Conservation (phyloP, 805 yeast genomes). For the Candida nanaspora region DNA sequence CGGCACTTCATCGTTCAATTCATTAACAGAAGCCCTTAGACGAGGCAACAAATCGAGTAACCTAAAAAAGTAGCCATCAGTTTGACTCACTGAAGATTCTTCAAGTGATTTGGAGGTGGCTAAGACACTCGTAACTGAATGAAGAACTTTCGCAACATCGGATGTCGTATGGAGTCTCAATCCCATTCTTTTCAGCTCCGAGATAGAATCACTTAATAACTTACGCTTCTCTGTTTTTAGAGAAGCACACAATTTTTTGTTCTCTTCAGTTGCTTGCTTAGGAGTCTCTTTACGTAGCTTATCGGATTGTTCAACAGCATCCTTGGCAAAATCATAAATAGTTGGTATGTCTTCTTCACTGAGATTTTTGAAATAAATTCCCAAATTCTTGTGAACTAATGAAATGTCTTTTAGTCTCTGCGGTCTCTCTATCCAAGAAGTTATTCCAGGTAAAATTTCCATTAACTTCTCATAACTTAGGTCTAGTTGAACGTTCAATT, state of each 20-base stretch:
- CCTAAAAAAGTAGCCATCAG: constrained; percentile 55
- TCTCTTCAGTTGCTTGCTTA: constrained; percentile 55
- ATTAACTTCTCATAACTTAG: constrained; percentile 3
- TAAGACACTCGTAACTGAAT: constrained; percentile 56
- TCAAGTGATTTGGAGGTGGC: constrained; percentile 44
- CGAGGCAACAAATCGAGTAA: constrained; percentile 77
- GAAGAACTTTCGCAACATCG: constrained; percentile 57
- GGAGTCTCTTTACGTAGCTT: constrained; percentile 76
- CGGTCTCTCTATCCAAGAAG: constrained; percentile 52
- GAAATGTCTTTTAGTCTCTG: constrained; percentile 43
- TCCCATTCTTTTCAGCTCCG: constrained; percentile 72
- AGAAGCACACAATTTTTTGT: constrained; percentile 61
- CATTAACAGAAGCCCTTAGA: constrained; percentile 55
- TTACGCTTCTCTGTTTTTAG: constrained; percentile 78
- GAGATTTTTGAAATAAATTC: constrained; percentile 32
- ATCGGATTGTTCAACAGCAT: constrained; percentile 49
- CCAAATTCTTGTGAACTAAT: constrained; percentile 50
- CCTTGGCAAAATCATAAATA: constrained; percentile 48
- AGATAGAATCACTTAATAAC: constrained; percentile 67
- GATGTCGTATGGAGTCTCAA: constrained; percentile 57
- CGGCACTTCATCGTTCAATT: constrained; percentile 69
- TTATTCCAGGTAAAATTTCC: constrained; percentile 25
- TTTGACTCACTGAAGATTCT: constrained; percentile 28
- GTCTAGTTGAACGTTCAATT: constrained; percentile 1
- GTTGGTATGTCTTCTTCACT: constrained; percentile 34